These are phyloP conservation scores for Iris pallida DNA, from an alignment of 116 monocot genomes.

Conservation along the genomic window DNA sequence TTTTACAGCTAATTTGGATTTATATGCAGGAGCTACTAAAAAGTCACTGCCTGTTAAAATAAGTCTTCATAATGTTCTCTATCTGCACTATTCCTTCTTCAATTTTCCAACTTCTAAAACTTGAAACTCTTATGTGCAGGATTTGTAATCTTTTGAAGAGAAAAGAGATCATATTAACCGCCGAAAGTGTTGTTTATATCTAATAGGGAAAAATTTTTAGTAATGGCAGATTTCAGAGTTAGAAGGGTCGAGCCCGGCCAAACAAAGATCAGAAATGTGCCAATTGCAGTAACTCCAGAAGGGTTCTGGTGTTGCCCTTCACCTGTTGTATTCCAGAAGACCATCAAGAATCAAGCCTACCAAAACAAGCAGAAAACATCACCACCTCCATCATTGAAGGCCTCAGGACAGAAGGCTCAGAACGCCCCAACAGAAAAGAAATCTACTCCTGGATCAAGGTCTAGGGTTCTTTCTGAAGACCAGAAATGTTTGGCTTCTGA, in stretches of 20 bases:
- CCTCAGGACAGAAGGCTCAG: slow-evolving; percentile 35
- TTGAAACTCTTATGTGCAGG: not conserved
- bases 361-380: slow-evolving; percentile 49
- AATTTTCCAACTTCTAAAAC: not conserved
- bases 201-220: not conserved
- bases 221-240: slow-evolving; percentile 75
- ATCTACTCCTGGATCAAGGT: slow-evolving; percentile 24
- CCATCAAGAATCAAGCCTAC: slow-evolving; percentile 54
- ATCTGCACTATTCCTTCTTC: not conserved
- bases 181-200: not conserved
- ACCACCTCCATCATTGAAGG: slow-evolving; percentile 25
- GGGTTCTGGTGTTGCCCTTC: slow-evolving; percentile 98
- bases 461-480: slow-evolving; percentile 47
- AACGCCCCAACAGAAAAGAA: slow-evolving; percentile 40
- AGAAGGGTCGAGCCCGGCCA: slow-evolving; percentile 49
- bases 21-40: too few species aligned
- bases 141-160: not conserved
- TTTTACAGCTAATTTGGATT: too few species aligned
- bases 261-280: slow-evolving; percentile 80
- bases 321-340: slow-evolving; percentile 74
- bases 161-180: not conserved
- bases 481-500: slow-evolving; percentile 33
- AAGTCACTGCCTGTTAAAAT: not conserved
- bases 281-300: slow-evolving; percentile 92
- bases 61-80: not conserved